phyloP scores from a whole-genome alignment of 1,284 basidiomycete species.

The Trametes hirsuta region DNA sequence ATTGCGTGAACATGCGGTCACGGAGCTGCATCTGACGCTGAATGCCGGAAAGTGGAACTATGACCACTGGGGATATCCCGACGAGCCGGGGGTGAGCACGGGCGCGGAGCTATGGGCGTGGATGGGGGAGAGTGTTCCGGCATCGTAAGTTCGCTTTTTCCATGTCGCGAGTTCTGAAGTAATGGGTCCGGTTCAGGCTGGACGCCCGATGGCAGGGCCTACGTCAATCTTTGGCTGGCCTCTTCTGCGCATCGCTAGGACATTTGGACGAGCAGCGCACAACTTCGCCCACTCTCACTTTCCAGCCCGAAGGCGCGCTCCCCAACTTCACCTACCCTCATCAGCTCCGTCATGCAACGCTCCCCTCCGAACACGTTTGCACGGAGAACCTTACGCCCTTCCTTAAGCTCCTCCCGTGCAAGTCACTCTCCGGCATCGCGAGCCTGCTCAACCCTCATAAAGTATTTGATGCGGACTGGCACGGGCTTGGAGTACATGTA shows the following conservation, averaged over 20 bases:
- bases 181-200: constrained; percentile 44
- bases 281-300: constrained; percentile 62
- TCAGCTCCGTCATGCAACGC: constrained; percentile 72
- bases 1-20: constrained; percentile 80
- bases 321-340: constrained; percentile 56
- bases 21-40: constrained; percentile 85
- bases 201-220: constrained; percentile 84
- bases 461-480: constrained; percentile 87
- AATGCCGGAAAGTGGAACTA: constrained; percentile 94
- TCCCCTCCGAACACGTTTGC: constrained; percentile 86
- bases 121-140: constrained; percentile 66
- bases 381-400: constrained; percentile 98
- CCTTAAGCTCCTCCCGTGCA: constrained; percentile 93
- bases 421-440: constrained; percentile 89
- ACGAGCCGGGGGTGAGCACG: constrained; percentile 74
- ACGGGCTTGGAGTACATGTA: constrained; percentile 84
- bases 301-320: constrained; percentile 59
- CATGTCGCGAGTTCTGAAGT: not conserved
- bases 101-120: constrained; percentile 93
- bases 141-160: constrained; percentile 47
- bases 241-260: constrained; percentile 93
- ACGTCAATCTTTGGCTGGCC: constrained; percentile 86
- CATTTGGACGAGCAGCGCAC: constrained; percentile 74
- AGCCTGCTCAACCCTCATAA: constrained; percentile 84
- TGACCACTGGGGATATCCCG: constrained; percentile 81